phyloP scores from a whole-genome alignment of 2,329 filamentous ascomycete species.

The Colletotrichum euphorbiae region DNA sequence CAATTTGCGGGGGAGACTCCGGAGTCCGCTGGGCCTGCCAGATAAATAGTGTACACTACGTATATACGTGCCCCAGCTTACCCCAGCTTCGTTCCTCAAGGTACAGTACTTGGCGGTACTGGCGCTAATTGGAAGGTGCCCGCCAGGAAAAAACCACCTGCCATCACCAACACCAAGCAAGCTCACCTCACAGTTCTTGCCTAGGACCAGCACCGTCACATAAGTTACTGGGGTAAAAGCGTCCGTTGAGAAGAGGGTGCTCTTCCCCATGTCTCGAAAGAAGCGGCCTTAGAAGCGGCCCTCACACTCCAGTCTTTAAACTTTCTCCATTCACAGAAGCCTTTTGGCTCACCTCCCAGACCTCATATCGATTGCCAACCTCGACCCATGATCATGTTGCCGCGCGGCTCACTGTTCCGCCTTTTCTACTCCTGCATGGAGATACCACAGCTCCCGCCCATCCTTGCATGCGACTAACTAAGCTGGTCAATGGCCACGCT shows the following conservation, averaged over 20 bases:
- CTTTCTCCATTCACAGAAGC: conserved; percentile 9
- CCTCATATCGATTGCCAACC: not conserved
- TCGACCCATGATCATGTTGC: conserved; percentile 14
- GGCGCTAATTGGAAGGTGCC: not conserved
- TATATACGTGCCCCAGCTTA: too few relatives aligned
- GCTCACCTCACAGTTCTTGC: not conserved
- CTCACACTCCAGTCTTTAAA: conserved; percentile 15
- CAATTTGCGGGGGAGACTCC: conserved; percentile 36
- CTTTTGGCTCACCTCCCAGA: not conserved
- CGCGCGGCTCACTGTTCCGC: conserved; percentile 6
- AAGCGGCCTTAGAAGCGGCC: not conserved
- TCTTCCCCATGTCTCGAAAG: too few relatives aligned
- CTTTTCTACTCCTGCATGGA: not conserved
- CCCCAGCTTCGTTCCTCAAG: too few relatives aligned
- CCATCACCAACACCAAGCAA: not conserved
- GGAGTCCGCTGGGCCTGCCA: conserved; percentile 16
- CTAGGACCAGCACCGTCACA: not conserved
- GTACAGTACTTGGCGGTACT: not conserved
- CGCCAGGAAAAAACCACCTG: not conserved
- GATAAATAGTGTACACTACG: too few relatives aligned
- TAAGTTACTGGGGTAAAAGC: too few relatives aligned
- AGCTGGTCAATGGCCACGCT: too few relatives aligned
- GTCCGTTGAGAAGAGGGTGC: too few relatives aligned
- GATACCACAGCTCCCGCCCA: not conserved
- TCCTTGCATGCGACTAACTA: not conserved